A percentile compares a stretch with the other conserved stretches of the same genome.
Conservation (phyloP, 148 eudicot genomes). For the Oxyria digyna region DNA sequence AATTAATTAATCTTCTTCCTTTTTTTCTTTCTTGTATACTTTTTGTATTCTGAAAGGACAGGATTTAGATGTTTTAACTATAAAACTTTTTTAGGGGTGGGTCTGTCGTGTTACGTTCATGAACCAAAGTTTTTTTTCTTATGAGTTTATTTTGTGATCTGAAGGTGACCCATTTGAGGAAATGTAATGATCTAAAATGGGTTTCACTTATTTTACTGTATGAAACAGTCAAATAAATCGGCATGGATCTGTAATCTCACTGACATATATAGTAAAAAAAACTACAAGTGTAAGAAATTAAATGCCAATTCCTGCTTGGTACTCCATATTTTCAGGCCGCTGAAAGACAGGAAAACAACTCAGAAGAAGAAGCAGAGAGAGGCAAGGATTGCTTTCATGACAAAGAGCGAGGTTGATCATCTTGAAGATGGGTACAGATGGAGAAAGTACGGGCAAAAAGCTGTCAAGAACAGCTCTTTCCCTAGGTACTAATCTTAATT, state of each 20-base stretch:
- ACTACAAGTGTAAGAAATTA: neutral
- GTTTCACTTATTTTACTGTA: neutral
- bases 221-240: neutral
- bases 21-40: too few relatives aligned
- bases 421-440: constrained; percentile 91
- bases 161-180: constrained; percentile 5
- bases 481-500: constrained; percentile 70
- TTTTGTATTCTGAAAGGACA: neutral
- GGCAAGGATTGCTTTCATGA: constrained; percentile 83
- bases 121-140: neutral
- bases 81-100: neutral
- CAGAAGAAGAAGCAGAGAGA: constrained; percentile 45
- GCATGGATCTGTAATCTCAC: neutral
- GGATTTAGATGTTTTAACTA: neutral
- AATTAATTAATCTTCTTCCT: neutral
- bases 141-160: neutral
- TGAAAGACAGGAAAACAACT: constrained; percentile 38
- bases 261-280: neutral
- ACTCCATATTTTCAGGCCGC: neutral
- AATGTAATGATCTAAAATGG: constrained; percentile 1
- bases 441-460: constrained; percentile 94
- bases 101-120: neutral
- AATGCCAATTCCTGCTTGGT: constrained; percentile 5
- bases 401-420: constrained; percentile 92
- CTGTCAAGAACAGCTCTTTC: constrained; percentile 81